Evolutionary conservation across 306 rosid genomes (phyloP).

Genomic region (Vachellia collinsii): DNA sequence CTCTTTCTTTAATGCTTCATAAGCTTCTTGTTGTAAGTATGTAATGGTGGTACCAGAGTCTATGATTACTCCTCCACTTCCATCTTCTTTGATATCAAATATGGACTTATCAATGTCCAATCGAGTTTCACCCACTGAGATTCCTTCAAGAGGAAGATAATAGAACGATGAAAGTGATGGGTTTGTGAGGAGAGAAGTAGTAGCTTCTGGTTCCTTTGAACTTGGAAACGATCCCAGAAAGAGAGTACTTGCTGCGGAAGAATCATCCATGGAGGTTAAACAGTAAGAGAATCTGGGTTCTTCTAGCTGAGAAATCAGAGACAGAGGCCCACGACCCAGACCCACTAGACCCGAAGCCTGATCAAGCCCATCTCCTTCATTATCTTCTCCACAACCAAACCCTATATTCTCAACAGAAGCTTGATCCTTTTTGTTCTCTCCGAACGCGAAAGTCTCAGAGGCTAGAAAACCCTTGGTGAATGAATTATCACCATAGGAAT

Average conservation of each 20-base stretch:
- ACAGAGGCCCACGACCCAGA: slow-evolving; percentile 81
- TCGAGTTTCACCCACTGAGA: slow-evolving; percentile 62
- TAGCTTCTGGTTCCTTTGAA: background rate
- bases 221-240: slow-evolving; percentile 63
- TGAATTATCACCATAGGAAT: slow-evolving; percentile 78
- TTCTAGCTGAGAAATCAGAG: slow-evolving; percentile 75
- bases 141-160: slow-evolving; percentile 76
- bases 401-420: slow-evolving; percentile 51
- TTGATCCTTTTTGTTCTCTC: slow-evolving; percentile 22
- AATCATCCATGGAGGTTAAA: slow-evolving; percentile 61
- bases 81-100: slow-evolving; percentile 60
- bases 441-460: slow-evolving; percentile 76
- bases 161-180: slow-evolving; percentile 80
- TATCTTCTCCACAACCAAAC: slow-evolving; percentile 85
- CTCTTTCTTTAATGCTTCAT: slow-evolving; percentile 49
- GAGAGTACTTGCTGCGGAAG: slow-evolving; percentile 55
- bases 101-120: slow-evolving; percentile 51
- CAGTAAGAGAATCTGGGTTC: slow-evolving; percentile 82
- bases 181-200: slow-evolving; percentile 65
- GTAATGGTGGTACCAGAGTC: slow-evolving; percentile 92
- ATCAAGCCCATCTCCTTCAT: slow-evolving; percentile 74
- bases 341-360: slow-evolving; percentile 87
- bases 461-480: slow-evolving; percentile 71
- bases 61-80: slow-evolving; percentile 79
- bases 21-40: slow-evolving; percentile 56